Evolutionary conservation across 306 rosid genomes (phyloP), one percentile per base, ranked within the genome.

Genomic region (Alnus rubra): DNA sequence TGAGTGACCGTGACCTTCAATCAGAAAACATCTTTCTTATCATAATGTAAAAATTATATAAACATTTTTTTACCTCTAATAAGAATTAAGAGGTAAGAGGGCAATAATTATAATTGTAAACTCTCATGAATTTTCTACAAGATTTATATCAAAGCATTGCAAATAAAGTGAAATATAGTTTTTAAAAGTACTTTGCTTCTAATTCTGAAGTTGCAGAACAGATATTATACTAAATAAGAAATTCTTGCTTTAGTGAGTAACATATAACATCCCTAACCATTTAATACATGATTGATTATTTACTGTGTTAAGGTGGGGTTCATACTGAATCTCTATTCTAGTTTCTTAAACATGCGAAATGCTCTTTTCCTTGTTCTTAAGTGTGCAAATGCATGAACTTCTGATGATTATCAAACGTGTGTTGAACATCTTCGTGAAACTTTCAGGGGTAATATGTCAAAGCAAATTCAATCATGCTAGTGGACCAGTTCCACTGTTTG

Each of bases 1-100:
- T 92, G 83, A 84, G 93, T 86, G 79, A 71, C 77, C 69, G 18
- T 74, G 55, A 50, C 71, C 44, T 13, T 74, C 77, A 35, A 74
- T 80, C 64, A 39, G 58, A 69, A n/a, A 35, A 35, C 71, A 56
- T 55, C 31, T 83, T 62, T 35, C 69, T 50, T 44, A 5, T n/a
- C 16, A 47, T 68, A 31, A 1, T 0, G 23, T 52, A 10, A 69
- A 50, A n/a, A 51, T 33, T 4, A 44, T 52, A 7, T 23, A 35
- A 50, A 33, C n/a, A 23, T 62, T 1, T 52, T 78, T 81, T 69
- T 39, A 3, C 67, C 56, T 69, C 74, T 71, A n/a, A 37, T 18
- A 45, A 31, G 18, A 75, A 35, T 30, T 62, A 31, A 9, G 52
- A 59, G 69, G 53, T 60, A 30, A 4, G 54, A 35, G 45, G 63